Evolutionary conservation across 768 basidiomycete species (phyloP), one percentile per base, ranked within the genome.

Genomic region (Megacollybia marginata): DNA sequence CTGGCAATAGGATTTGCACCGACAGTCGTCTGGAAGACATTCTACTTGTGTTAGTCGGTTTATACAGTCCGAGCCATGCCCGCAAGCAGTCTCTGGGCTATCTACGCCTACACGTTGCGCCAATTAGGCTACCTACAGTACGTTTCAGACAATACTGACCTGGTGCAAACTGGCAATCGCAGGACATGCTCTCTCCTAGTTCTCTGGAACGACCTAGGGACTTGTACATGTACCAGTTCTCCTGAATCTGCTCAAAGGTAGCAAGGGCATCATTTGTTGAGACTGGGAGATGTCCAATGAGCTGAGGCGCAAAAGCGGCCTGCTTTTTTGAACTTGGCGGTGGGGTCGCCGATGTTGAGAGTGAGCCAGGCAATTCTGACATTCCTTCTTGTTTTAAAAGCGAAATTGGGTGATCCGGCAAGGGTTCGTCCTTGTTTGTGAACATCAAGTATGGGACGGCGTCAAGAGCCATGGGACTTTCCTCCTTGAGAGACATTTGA

Each of bases 31-130:
- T 12, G 80, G 70, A n/a, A 94, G 68, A 68, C 96, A 99, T 67
- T 99, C 96, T 11, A 98, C 92, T 66, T 95, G 94, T 20, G 96
- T 94, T 53, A 98, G 79, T 51, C 93, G 78, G 67, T 98, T 99
- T 70, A 99, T 97, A 65, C 96, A 99, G 69, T 95, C 90, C 19
- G 91, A 92, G 53, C 79, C 73, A 35, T 82, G 79, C 20, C 93
- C 92, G 67, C 96, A 99, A 6, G 92, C 91, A 48, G 66, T 68
- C 42, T 79, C 72, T 11, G 72, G 74, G 53, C 75, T 73, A 63
- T 87, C 83, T 20, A 68, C 61, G 53, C 73, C 88, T 91, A 61
- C 63, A 55, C 15, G 48, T 58, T 50, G 55, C 46, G 46, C 53
- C 32, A 32, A 38, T 23, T n/a, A 15, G 44, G 33, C 40, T 23